Conservation (phyloP, 495 filamentous ascomycete species). For the Penicillium canariense region DNA sequence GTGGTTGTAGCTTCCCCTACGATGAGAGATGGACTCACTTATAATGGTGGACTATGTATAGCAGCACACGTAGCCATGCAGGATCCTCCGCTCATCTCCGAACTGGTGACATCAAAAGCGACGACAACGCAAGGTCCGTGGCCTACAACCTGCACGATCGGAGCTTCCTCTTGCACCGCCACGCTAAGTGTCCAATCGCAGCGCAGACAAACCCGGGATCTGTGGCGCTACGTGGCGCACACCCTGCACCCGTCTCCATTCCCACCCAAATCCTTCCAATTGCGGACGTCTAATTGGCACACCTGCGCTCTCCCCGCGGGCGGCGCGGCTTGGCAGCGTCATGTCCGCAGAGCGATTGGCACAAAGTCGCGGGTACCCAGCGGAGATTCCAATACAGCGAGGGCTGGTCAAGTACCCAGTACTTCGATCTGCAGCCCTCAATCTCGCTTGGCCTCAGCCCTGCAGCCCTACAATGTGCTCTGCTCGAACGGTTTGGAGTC, state of each 20-base stretch:
- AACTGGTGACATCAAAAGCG: too few species aligned
- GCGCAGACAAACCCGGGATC: slow-evolving; percentile 6
- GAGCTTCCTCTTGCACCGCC: slow-evolving; percentile 23
- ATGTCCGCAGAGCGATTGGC: slow-evolving; percentile 6
- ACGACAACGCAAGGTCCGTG: not conserved
- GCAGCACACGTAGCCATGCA: not conserved
- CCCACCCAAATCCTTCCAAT: too few species aligned
- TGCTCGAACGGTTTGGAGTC: not conserved
- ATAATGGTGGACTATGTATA: not conserved
- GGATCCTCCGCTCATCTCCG: not conserved
- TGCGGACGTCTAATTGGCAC: not conserved
- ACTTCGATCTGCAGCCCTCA: slow-evolving; percentile 10
- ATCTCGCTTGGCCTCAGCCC: slow-evolving; percentile 26
- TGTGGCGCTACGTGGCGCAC: slow-evolving; percentile 28
- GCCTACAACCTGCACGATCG: slow-evolving; percentile 3
- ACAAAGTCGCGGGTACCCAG: slow-evolving; percentile 7
- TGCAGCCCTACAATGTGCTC: slow-evolving; percentile 24
- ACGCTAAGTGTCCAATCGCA: slow-evolving; percentile 15
- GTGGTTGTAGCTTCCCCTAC: not conserved
- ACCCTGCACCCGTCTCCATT: not conserved
- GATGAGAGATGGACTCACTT: not conserved
- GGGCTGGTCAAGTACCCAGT: slow-evolving; percentile 3
- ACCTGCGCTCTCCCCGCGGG: not conserved
- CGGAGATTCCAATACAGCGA: not conserved
- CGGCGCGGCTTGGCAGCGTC: slow-evolving; percentile 25